phyloP scores from a whole-genome alignment of 805 yeast species.

The Debaryomyces castellii region DNA sequence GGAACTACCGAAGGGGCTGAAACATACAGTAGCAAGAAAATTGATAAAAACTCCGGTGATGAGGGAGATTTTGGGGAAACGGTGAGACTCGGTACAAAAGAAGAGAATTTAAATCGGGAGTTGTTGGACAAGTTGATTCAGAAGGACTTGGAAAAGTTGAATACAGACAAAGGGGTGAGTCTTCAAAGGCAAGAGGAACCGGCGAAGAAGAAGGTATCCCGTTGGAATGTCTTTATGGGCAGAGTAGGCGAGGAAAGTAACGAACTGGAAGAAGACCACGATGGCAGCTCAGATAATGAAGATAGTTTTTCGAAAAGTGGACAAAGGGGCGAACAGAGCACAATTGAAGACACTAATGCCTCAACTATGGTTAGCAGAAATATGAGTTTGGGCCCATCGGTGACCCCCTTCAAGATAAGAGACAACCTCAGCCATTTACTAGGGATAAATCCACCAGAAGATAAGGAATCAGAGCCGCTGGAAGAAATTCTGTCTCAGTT shows the following conservation, averaged over 20 bases:
- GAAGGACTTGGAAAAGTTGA: slow-evolving; percentile 1
- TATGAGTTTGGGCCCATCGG: slow-evolving; percentile 7
- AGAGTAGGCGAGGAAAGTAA: background rate
- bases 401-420: slow-evolving; percentile 16
- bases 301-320: background rate
- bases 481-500: background rate
- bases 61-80: slow-evolving; percentile 1
- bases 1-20: background rate
- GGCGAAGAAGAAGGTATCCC: background rate
- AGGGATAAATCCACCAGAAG: background rate
- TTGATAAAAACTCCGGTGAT: background rate
- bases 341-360: background rate
- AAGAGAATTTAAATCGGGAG: background rate
- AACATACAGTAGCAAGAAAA: background rate
- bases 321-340: background rate
- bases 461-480: background rate
- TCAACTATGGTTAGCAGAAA: background rate
- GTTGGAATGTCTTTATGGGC: background rate
- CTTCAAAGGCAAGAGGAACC: background rate
- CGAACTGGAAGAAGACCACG: background rate
- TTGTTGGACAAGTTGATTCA: background rate
- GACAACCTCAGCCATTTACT: slow-evolving; percentile 11
- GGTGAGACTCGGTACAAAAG: background rate
- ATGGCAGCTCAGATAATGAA: slow-evolving; percentile 2
- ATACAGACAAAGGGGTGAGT: background rate